A percentile compares a stretch with the other conserved stretches of the same genome.
Conservation (phyloP, 306 rosid genomes). For the Prunus salicina region DNA sequence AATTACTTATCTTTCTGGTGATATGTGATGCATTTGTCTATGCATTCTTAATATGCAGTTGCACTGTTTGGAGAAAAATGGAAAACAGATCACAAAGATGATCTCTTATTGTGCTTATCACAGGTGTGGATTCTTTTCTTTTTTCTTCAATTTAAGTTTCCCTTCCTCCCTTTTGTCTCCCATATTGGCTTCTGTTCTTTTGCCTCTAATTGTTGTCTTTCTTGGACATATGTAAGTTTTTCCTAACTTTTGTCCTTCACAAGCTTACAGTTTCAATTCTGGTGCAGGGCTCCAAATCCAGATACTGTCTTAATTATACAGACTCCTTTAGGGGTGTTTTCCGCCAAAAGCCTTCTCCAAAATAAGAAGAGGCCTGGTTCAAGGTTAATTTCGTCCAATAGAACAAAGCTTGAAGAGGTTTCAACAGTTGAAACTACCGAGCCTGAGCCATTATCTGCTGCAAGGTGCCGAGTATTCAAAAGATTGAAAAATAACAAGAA, state of each 20-base stretch:
- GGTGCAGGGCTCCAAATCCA: slow-evolving; percentile 95
- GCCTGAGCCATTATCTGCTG: slow-evolving; percentile 80
- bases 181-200: neutral
- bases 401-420: slow-evolving; percentile 54
- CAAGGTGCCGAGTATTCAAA: slow-evolving; percentile 76
- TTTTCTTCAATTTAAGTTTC: slow-evolving; percentile 5
- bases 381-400: slow-evolving; percentile 78
- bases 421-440: slow-evolving; percentile 50
- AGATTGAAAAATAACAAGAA: slow-evolving; percentile 67
- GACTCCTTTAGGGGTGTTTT: slow-evolving; percentile 85
- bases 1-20: slow-evolving; percentile 12
- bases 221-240: neutral
- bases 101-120: slow-evolving; percentile 96
- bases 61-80: slow-evolving; percentile 93
- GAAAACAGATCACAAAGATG: slow-evolving; percentile 89
- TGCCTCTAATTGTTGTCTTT: neutral
- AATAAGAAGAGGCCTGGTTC: slow-evolving; percentile 77
- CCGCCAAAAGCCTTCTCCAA: slow-evolving; percentile 89
- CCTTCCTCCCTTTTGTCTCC: slow-evolving; percentile 8
- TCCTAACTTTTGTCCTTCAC: neutral
- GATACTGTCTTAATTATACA: slow-evolving; percentile 93
- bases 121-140: slow-evolving; percentile 57
- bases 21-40: slow-evolving; percentile 19
- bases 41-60: slow-evolving; percentile 53
- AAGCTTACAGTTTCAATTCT: slow-evolving; percentile 15